phyloP scores from a whole-genome alignment of 2,329 filamentous ascomycete genomes.

The Escovopsis weberi region DNA sequence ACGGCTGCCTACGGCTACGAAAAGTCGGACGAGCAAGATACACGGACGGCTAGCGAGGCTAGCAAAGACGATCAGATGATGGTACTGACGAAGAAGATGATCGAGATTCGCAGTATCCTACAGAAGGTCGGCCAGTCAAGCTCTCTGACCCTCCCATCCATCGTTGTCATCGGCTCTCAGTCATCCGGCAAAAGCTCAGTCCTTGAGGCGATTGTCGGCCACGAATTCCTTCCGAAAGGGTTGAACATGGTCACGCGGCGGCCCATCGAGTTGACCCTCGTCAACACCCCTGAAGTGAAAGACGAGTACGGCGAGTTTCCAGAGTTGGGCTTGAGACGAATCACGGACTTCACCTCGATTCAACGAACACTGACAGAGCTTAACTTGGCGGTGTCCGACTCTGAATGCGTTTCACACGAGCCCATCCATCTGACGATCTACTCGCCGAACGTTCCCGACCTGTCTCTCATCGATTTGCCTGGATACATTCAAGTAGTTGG shows the following conservation, averaged over 20 bases:
- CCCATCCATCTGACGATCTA: conserved; percentile 93
- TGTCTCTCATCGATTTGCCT: conserved; percentile 90
- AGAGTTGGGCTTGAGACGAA: conserved; percentile 73
- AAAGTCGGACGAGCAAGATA: conserved; percentile 49
- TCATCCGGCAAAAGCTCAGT: conserved; percentile 98
- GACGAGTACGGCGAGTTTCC: conserved; percentile 92
- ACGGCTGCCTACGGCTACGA: conserved; percentile 70
- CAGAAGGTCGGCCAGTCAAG: conserved; percentile 87
- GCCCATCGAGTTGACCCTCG: conserved; percentile 87
- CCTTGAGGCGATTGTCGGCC: conserved; percentile 88
- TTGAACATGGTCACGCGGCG: conserved; percentile 95
- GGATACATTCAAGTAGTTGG: conserved; percentile 96
- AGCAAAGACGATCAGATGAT: conserved; percentile 98
- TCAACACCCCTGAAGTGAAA: conserved; percentile 80
- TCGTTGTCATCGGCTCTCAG: conserved; percentile 97
- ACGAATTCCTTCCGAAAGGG: conserved; percentile 96
- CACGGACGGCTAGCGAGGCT: conserved; percentile 45
- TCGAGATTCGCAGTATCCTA: conserved; percentile 87
- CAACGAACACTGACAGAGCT: conserved; percentile 90
- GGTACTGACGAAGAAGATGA: conserved; percentile 98
- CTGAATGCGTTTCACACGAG: conserved; percentile 89
- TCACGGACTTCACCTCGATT: conserved; percentile 83
- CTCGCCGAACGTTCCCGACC: conserved; percentile 85
- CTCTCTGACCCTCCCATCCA: conserved; percentile 77
- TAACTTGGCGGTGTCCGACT: conserved; percentile 80